These are phyloP conservation scores for Thelonectria blattea DNA, from an alignment of 2,329 filamentous ascomycete genomes.

Conservation along the genomic window DNA sequence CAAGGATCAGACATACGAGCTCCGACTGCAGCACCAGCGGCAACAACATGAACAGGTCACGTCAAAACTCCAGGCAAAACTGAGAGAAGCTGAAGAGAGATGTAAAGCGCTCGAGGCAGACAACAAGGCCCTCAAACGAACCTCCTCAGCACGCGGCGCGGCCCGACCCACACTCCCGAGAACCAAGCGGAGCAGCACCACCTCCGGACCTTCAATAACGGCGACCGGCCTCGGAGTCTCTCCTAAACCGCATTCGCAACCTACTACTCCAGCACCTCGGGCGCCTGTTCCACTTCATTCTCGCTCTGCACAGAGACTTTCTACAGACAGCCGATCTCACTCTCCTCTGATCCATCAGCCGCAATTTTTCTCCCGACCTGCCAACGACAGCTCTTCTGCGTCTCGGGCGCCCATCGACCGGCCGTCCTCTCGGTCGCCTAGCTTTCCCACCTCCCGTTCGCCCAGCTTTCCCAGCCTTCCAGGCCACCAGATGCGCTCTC, in stretches of 20 bases:
- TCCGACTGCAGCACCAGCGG: conserved; percentile 46
- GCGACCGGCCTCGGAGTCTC: conserved; percentile 27
- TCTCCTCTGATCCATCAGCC: conserved; percentile 15
- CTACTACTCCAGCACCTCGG: conserved; percentile 30
- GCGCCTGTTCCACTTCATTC: conserved; percentile 26
- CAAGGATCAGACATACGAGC: conserved; percentile 49
- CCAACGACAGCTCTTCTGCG: conserved; percentile 6
- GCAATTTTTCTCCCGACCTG: conserved; percentile 20
- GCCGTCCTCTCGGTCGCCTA: conserved; percentile 35
- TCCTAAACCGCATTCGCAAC: conserved; percentile 34
- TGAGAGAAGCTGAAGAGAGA: conserved; percentile 45
- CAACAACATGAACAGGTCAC: conserved; percentile 43
- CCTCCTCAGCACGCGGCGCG: conserved; percentile 24
- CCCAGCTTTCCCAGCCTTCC: conserved; percentile 36
- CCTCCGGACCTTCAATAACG: conserved; percentile 20
- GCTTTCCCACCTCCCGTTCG: conserved; percentile 36
- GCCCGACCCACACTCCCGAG: conserved; percentile 27
- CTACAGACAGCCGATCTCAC: conserved; percentile 16
- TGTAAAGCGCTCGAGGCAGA: conserved; percentile 41
- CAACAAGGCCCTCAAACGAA: conserved; percentile 30
- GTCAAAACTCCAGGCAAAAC: conserved; percentile 41
- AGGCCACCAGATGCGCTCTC: conserved; percentile 43
- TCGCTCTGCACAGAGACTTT: conserved; percentile 28
- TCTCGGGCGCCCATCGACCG: conserved; percentile 21
- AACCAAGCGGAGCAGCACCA: conserved; percentile 24